A percentile compares a stretch with the other conserved stretches of the same genome.
These are phyloP conservation scores for Sporobolomyces pararoseus DNA, from an alignment of 768 basidiomycete species.

Conservation along the genomic window DNA sequence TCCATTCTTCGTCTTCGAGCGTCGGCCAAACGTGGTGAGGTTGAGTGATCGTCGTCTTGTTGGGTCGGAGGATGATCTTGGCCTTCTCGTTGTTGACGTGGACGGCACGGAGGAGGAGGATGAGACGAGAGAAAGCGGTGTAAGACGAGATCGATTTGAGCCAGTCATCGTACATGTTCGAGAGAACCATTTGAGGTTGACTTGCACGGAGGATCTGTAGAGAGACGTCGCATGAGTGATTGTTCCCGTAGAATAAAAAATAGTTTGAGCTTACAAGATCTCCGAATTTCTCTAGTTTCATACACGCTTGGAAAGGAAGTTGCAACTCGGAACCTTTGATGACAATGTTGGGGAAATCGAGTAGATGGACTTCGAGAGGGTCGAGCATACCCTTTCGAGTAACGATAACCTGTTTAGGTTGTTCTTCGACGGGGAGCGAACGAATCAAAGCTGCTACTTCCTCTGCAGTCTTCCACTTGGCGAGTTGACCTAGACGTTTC, in stretches of 20 bases:
- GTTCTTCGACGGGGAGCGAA: constrained; percentile 98
- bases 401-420: constrained; percentile 99
- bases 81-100: constrained; percentile 99
- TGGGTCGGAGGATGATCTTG: constrained; percentile 94
- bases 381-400: constrained; percentile 99
- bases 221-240: neutral
- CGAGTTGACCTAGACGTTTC: constrained; percentile 97
- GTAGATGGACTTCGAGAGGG: constrained; percentile 87
- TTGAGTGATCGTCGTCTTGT: constrained; percentile 94
- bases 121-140: constrained; percentile 96
- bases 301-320: constrained; percentile 97
- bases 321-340: constrained; percentile 99
- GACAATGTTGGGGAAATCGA: constrained; percentile 99
- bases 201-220: constrained; percentile 66
- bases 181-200: constrained; percentile 98
- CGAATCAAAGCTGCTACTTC: constrained; percentile 97
- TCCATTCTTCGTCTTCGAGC: constrained; percentile 90
- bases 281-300: constrained; percentile 99
- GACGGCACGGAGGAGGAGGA: constrained; percentile 90
- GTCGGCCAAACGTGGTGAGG: constrained; percentile 98
- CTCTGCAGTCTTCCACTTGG: constrained; percentile 99
- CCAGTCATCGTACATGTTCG: constrained; percentile 99
- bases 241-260: neutral
- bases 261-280: constrained; percentile 76
- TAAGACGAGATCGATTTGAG: constrained; percentile 98